Evolutionary conservation across 2,329 filamentous ascomycete species (phyloP).

Genomic region (Rhynchosporium secalis): DNA sequence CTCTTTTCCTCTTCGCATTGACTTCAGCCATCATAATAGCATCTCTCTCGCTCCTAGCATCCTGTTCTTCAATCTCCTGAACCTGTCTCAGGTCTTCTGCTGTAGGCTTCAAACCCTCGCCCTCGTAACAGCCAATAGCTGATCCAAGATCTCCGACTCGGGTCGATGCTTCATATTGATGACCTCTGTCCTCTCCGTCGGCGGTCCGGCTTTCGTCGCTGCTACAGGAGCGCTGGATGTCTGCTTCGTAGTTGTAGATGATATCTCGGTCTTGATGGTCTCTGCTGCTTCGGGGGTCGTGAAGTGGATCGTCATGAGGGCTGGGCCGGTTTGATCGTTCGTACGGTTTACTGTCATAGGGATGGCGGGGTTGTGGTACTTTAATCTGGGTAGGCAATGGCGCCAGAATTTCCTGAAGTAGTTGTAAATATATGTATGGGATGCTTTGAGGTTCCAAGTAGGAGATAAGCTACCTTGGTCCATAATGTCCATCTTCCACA

Average conservation of each 20-base stretch:
- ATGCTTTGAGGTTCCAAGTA: background rate
- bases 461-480: slow-evolving; percentile 59
- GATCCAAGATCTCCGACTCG: slow-evolving; percentile 61
- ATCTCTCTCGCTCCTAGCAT: slow-evolving; percentile 54
- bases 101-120: slow-evolving; percentile 58
- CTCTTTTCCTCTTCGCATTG: slow-evolving; percentile 58
- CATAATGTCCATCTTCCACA: slow-evolving; percentile 67
- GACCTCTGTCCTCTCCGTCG: slow-evolving; percentile 49
- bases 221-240: slow-evolving; percentile 47
- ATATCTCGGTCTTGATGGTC: slow-evolving; percentile 25
- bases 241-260: slow-evolving; percentile 44
- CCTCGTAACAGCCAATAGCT: slow-evolving; percentile 62
- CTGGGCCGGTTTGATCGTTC: slow-evolving; percentile 53
- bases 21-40: slow-evolving; percentile 53
- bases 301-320: slow-evolving; percentile 67
- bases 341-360: slow-evolving; percentile 80
- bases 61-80: slow-evolving; percentile 55
- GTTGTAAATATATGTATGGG: slow-evolving; percentile 33
- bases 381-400: slow-evolving; percentile 77
- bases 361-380: slow-evolving; percentile 88
- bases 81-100: slow-evolving; percentile 60
- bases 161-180: slow-evolving; percentile 65
- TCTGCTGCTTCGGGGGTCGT: slow-evolving; percentile 38
- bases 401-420: slow-evolving; percentile 80
- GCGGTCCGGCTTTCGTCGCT: slow-evolving; percentile 43